These are phyloP conservation scores for Colletotrichum camelliae DNA, from an alignment of 2,329 filamentous ascomycete genomes.

Conservation along the genomic window DNA sequence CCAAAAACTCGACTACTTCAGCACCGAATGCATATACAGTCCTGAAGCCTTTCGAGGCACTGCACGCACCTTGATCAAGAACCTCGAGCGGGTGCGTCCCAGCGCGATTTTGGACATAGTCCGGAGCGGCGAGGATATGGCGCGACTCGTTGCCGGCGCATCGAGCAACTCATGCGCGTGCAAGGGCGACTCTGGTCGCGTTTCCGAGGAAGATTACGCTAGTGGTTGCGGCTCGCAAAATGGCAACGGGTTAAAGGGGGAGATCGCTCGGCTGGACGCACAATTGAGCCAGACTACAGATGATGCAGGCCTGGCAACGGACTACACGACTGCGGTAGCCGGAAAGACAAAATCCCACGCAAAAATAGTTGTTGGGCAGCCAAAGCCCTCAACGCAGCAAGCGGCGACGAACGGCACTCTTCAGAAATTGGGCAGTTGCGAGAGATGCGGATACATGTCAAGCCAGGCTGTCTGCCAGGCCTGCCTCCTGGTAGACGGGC, in stretches of 20 bases:
- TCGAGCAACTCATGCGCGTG: constrained; percentile 52
- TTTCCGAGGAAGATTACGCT: constrained; percentile 55
- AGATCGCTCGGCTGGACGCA: constrained; percentile 84
- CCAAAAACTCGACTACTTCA: constrained; percentile 97
- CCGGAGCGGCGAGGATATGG: constrained; percentile 95
- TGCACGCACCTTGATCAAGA: constrained; percentile 91
- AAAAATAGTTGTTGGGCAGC: not conserved
- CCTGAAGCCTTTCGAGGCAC: constrained; percentile 96
- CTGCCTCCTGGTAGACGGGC: constrained; percentile 83
- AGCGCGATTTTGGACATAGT: constrained; percentile 97
- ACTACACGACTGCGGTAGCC: constrained; percentile 53
- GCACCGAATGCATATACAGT: constrained; percentile 97
- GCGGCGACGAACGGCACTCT: constrained; percentile 33
- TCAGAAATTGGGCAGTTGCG: constrained; percentile 82
- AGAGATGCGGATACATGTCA: constrained; percentile 92
- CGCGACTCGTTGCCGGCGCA: constrained; percentile 75
- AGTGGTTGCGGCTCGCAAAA: constrained; percentile 54
- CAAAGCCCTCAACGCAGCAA: not conserved
- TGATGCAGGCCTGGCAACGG: constrained; percentile 67
- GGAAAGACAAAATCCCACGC: not conserved
- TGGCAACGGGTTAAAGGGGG: constrained; percentile 70
- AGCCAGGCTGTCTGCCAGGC: constrained; percentile 95
- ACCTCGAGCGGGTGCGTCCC: constrained; percentile 88
- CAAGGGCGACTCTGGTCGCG: constrained; percentile 30
- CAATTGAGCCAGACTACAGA: constrained; percentile 69